A percentile compares a stretch with the other conserved stretches of the same genome.
These are phyloP conservation scores for Hericium rajendrae DNA, from an alignment of 768 basidiomycete genomes.

Conservation along the genomic window DNA sequence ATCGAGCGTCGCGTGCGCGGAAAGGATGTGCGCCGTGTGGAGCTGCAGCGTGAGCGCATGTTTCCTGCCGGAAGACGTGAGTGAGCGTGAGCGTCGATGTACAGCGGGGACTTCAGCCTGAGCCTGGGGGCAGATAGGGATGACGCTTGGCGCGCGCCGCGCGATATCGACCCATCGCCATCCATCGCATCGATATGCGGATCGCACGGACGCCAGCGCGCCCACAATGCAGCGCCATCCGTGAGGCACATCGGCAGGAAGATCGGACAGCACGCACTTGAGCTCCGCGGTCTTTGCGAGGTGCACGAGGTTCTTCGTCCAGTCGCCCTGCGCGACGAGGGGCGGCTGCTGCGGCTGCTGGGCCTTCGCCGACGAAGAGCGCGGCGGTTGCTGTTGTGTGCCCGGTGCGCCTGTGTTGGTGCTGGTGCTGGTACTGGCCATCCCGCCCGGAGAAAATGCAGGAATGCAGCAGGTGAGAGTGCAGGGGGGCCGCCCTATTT, in stretches of 20 bases:
- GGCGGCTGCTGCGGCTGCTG: constrained; percentile 3
- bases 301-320: constrained; percentile 81
- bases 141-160: not conserved
- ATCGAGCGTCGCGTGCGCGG: constrained; percentile 71
- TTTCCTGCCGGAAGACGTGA: constrained; percentile 39
- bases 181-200: not conserved
- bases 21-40: constrained; percentile 80
- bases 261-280: constrained; percentile 45
- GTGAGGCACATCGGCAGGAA: not conserved
- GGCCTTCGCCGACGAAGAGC: not conserved
- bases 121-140: not conserved
- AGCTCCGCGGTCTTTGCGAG: constrained; percentile 82
- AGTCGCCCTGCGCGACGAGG: constrained; percentile 71
- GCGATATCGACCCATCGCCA: not conserved
- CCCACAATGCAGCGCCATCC: not conserved
- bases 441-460: constrained; percentile 6
- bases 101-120: too few species aligned
- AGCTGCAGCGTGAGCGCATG: constrained; percentile 72
- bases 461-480: constrained; percentile 5
- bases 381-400: not conserved
- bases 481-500: constrained; percentile 3
- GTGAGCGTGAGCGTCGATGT: not conserved
- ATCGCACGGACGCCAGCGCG: not conserved
- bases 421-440: constrained; percentile 9
- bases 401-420: constrained; percentile 6